Conservation (phyloP, 2,329 filamentous ascomycete species). For the Colletotrichum lini region DNA sequence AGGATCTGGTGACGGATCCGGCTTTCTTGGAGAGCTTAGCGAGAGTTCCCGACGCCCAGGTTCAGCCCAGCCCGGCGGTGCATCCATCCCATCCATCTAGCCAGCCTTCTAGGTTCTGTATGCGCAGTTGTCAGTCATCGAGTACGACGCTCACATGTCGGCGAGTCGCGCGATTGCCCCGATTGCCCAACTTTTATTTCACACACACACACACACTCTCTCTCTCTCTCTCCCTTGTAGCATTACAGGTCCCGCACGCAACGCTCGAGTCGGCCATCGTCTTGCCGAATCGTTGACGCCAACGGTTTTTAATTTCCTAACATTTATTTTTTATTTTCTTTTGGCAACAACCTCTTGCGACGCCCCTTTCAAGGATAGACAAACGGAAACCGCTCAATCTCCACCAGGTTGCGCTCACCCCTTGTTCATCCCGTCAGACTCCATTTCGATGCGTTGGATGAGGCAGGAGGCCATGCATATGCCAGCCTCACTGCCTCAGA, state of each 20-base stretch:
- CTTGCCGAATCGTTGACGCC: slow-evolving; percentile 34
- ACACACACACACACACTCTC: too few species aligned
- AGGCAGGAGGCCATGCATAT: slow-evolving; percentile 17
- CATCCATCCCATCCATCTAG: slow-evolving; percentile 21
- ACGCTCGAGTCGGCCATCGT: slow-evolving; percentile 26
- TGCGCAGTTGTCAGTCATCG: background rate
- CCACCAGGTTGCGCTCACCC: slow-evolving; percentile 7
- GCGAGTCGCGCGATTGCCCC: background rate
- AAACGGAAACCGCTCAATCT: slow-evolving; percentile 28
- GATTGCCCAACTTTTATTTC: background rate
- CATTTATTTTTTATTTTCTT: background rate
- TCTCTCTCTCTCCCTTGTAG: background rate
- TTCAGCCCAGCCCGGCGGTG: slow-evolving; percentile 31
- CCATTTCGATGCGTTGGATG: slow-evolving; percentile 28
- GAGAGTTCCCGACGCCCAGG: slow-evolving; percentile 41
- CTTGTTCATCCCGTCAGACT: slow-evolving; percentile 5
- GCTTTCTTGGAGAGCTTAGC: slow-evolving; percentile 37
- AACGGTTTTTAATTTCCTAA: background rate
- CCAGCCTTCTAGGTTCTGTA: background rate
- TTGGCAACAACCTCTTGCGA: background rate
- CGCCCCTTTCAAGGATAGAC: background rate
- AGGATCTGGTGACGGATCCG: slow-evolving; percentile 41
- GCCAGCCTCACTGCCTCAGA: slow-evolving; percentile 18
- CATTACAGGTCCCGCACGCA: slow-evolving; percentile 3
- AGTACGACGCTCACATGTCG: background rate